Percentiles rank a stretch among this genome's conserved stretches.
Evolutionary conservation across 257 asterid species (phyloP).

Genomic region (Salvia miltiorrhiza): DNA sequence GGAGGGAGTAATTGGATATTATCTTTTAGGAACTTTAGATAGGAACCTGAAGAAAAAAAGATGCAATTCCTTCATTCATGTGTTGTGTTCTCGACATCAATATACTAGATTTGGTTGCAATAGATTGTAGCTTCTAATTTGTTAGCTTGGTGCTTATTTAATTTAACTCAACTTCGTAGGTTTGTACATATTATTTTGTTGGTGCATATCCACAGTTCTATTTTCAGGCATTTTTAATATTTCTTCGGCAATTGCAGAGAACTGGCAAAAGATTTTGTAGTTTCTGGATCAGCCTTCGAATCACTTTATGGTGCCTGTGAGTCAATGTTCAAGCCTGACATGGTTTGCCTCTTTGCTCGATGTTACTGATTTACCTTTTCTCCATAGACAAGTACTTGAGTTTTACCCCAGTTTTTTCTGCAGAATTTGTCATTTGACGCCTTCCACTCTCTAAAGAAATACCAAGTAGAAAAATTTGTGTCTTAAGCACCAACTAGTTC

Average conservation of each 20-base stretch:
- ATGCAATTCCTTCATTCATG: neutral
- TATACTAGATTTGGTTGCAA: neutral
- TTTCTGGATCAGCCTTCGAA: conserved; percentile 91
- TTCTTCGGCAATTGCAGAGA: conserved; percentile 53
- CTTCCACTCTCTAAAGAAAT: neutral
- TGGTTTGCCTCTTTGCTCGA: conserved; percentile 51
- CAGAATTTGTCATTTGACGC: neutral
- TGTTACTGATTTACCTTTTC: neutral
- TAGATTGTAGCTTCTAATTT: neutral
- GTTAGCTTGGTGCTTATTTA: neutral
- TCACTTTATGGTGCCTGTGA: conserved; percentile 98
- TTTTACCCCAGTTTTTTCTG: neutral
- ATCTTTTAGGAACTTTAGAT: neutral
- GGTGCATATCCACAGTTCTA: neutral
- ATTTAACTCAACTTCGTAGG: neutral
- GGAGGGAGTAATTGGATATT: neutral
- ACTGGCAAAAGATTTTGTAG: conserved; percentile 97
- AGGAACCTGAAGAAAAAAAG: neutral
- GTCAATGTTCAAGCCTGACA: conserved; percentile 91
- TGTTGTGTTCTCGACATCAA: neutral
- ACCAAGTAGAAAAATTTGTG: neutral
- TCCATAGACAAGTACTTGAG: neutral
- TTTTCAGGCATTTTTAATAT: neutral
- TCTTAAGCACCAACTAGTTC: neutral
- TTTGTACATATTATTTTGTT: neutral